phyloP scores from a whole-genome alignment of 2,329 filamentous ascomycete genomes.

The Colletotrichum plurivorum region DNA sequence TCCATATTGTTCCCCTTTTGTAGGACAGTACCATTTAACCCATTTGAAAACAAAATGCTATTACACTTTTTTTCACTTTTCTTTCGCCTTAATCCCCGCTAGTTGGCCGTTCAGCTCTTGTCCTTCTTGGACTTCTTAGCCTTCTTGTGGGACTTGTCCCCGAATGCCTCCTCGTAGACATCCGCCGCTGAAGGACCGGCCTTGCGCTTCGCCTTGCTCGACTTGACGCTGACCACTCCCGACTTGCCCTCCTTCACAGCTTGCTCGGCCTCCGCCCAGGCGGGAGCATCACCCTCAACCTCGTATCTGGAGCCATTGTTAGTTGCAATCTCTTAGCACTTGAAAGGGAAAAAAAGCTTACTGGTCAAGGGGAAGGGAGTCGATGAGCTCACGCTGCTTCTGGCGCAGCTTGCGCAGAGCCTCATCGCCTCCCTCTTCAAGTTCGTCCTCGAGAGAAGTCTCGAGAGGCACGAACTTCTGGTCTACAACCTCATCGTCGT shows the following conservation, averaged over 20 bases:
- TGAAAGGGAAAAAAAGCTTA: conserved; percentile 60
- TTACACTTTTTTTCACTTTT: conserved; percentile 29
- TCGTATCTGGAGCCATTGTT: conserved; percentile 66
- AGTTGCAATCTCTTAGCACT: conserved; percentile 23
- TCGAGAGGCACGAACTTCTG: conserved; percentile 80
- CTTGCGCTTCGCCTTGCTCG: conserved; percentile 83
- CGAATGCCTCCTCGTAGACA: conserved; percentile 73
- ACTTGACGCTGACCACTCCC: conserved; percentile 85
- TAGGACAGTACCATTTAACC: conserved; percentile 24
- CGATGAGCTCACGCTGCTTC: conserved; percentile 90
- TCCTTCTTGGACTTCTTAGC: conserved; percentile 56
- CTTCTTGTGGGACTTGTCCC: conserved; percentile 70
- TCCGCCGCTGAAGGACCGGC: conserved; percentile 71
- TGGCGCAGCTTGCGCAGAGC: conserved; percentile 78
- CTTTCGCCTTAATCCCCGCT: not conserved
- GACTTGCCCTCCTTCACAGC: conserved; percentile 76
- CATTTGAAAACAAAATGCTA: conserved; percentile 30
- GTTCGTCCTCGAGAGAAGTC: conserved; percentile 81
- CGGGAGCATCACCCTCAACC: conserved; percentile 72
- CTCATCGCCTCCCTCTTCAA: conserved; percentile 86
- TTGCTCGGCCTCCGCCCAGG: conserved; percentile 81
- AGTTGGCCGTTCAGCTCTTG: not conserved
- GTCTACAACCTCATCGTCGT: conserved; percentile 78
- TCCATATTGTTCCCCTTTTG: conserved; percentile 29
- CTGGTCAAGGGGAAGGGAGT: conserved; percentile 90